Evolutionary conservation across 2,329 filamentous ascomycete species (phyloP), one percentile per base, ranked within the genome.

Genomic region (Gaeumannomyces tritici): DNA sequence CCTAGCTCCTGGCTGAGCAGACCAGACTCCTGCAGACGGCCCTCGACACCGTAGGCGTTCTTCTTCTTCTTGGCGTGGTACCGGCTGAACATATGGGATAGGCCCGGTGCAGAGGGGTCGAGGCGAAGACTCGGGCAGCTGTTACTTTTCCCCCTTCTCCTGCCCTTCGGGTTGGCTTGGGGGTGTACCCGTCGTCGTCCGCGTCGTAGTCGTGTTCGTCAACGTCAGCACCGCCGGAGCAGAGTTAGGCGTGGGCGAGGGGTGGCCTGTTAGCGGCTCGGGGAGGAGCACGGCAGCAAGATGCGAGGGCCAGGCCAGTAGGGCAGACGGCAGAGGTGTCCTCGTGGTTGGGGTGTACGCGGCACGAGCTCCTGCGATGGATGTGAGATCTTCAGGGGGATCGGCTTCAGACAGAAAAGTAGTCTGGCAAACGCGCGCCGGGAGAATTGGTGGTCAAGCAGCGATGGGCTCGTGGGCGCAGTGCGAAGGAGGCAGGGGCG

Each of bases 21-120:
- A 61, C 73, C 75, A 62, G 59, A 61, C 18, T 75, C 73, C 65
- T 71, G 72, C 64, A 69, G 68, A 64, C 71, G 71, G 67, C 76
- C 73, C 61, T 78, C 75, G 67, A 74, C 75, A 60, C 70, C 68
- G 66, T 71, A 70, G 69, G 72, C 73, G 69, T 74, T 66, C 64
- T 67, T 63, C 68, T 74, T 77, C 65, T 71, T 71, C 65, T 74
- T 74, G 63, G 76, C 21, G 42, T 51, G 42, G n/a, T 51, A 78
- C 74, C 76, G 75, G 74, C 73, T 73, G 69, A 79, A 79, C 77
- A 79, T 79, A 73, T 76, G 75, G 71, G 68, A 61, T 55, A 35
- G 26, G 57, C 57, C 27, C 42, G 42, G 18, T 21, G n/a, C 5
- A 24, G 42, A 21, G 42, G 24, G 42, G 42, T 18, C 21, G 42